These are phyloP conservation scores for Acer yangbiense DNA, from an alignment of 345 rosid species.

Conservation along the genomic window DNA sequence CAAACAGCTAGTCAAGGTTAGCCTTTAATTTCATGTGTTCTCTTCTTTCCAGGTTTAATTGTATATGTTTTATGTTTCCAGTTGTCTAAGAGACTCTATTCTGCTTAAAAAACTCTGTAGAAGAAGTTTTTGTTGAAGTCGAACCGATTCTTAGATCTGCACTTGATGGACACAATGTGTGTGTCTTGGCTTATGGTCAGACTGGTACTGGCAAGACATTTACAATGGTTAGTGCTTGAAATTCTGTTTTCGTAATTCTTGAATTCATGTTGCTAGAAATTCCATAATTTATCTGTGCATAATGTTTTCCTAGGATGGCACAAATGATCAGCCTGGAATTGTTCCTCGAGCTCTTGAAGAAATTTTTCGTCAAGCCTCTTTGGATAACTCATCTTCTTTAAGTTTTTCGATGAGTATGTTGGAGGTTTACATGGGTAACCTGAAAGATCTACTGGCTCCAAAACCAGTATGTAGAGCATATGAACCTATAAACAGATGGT, in stretches of 20 bases:
- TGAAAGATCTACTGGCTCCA: constrained; percentile 77
- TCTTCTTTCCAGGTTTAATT: constrained; percentile 16
- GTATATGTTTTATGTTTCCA: constrained; percentile 10
- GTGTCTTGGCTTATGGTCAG: constrained; percentile 92
- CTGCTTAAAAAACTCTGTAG: constrained; percentile 59
- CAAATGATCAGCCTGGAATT: constrained; percentile 65
- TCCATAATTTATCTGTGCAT: neutral
- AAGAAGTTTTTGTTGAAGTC: constrained; percentile 75
- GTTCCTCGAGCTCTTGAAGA: constrained; percentile 74
- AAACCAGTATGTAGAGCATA: constrained; percentile 44
- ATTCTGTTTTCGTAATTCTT: constrained; percentile 5
- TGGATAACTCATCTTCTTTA: constrained; percentile 45
- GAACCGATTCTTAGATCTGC: constrained; percentile 86
- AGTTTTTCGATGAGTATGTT: constrained; percentile 89
- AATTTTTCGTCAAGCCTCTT: constrained; percentile 53
- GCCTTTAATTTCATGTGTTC: constrained; percentile 19
- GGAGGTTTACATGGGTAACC: constrained; percentile 88
- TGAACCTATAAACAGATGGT: constrained; percentile 56
- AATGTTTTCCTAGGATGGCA: constrained; percentile 66
- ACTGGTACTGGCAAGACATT: constrained; percentile 96
- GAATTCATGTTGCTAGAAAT: neutral
- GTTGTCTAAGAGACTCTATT: constrained; percentile 37
- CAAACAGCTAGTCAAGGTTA: constrained; percentile 77
- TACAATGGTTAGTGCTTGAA: constrained; percentile 65
- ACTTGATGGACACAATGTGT: constrained; percentile 88